These are phyloP conservation scores for Karstenula rhodostoma DNA, from an alignment of 2,329 filamentous ascomycete genomes.

Conservation along the genomic window DNA sequence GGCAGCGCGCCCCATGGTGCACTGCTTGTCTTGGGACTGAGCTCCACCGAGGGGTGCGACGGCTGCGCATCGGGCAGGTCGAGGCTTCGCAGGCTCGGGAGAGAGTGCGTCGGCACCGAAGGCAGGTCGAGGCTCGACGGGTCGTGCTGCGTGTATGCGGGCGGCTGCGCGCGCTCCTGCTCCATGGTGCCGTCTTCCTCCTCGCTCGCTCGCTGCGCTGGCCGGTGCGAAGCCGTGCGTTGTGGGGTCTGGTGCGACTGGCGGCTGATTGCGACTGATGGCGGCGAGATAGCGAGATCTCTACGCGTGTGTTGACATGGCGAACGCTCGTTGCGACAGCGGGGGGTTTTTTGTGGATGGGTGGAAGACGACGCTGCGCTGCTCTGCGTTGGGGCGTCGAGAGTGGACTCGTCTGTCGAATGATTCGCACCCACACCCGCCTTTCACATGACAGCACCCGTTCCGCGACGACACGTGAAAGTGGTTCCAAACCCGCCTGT, in stretches of 20 bases:
- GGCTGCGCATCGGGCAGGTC: conserved; percentile 46
- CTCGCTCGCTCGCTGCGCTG: neutral
- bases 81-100: conserved; percentile 54
- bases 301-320: conserved; percentile 9
- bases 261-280: neutral
- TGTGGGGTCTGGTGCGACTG: neutral
- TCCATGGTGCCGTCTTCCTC: conserved; percentile 24
- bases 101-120: conserved; percentile 51
- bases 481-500: neutral
- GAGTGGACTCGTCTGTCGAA: neutral
- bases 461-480: conserved; percentile 10
- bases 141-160: conserved; percentile 54
- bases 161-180: conserved; percentile 42
- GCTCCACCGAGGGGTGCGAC: conserved; percentile 42
- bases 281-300: neutral
- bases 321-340: neutral
- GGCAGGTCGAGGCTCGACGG: conserved; percentile 52
- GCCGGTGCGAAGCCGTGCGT: neutral
- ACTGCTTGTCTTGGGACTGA: conserved; percentile 41
- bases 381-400: conserved; percentile 3
- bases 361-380: conserved; percentile 6
- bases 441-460: conserved; percentile 9
- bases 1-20: conserved; percentile 40
- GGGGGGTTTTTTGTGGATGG: neutral
- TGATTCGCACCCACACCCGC: neutral